Percentiles rank a stretch among this genome's conserved stretches.
These are phyloP conservation scores for Populus hybrid DNA, from an alignment of 441 rosid species.

Conservation along the genomic window DNA sequence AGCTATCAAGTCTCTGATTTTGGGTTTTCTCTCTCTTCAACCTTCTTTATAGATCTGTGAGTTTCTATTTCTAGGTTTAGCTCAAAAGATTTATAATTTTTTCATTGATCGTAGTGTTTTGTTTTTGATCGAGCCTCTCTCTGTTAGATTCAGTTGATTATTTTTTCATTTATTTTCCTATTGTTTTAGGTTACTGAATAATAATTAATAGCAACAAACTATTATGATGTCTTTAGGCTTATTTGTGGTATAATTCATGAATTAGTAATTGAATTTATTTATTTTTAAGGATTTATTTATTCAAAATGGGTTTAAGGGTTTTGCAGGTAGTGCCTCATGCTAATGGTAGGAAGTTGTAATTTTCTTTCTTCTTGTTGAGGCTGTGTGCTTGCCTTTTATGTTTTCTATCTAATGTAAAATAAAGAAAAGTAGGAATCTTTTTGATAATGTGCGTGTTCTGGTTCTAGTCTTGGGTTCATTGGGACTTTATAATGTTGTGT, in stretches of 20 bases:
- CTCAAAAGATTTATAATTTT: not conserved
- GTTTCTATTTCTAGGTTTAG: constrained; percentile 12
- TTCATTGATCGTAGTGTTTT: not conserved
- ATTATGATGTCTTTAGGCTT: not conserved
- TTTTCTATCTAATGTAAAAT: not conserved
- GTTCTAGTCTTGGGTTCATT: not conserved
- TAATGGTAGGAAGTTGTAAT: not conserved
- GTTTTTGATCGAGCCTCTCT: not conserved
- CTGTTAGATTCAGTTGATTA: not conserved
- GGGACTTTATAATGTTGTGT: not conserved
- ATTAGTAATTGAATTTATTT: not conserved
- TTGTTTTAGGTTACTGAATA: not conserved
- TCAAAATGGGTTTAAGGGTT: not conserved
- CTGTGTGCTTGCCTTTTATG: not conserved
- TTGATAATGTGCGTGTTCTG: not conserved
- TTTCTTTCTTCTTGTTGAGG: not conserved
- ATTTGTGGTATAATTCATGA: not conserved
- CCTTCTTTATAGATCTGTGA: constrained; percentile 23
- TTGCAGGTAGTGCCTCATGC: not conserved
- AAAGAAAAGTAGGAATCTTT: not conserved
- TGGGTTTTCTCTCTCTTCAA: not conserved
- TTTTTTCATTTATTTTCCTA: not conserved
- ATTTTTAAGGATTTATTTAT: too few relatives aligned
- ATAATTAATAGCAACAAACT: not conserved
- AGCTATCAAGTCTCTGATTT: not conserved